Evolutionary conservation across 768 basidiomycete genomes (phyloP), one percentile per base, ranked within the genome.

Genomic region (Leccinum subgranulosum): DNA sequence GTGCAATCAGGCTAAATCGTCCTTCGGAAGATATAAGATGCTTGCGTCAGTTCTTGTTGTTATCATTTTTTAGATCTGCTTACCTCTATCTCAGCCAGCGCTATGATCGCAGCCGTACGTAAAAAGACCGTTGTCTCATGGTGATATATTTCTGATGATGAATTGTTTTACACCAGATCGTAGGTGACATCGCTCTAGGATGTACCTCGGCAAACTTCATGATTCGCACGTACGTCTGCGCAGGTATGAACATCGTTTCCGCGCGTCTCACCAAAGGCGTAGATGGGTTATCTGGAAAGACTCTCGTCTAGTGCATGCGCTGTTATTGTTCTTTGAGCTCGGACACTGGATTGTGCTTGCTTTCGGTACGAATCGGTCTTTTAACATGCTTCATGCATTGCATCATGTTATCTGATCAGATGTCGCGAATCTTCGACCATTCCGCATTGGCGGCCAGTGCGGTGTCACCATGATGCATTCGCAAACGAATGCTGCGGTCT

Each of bases 221-320:
- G 62, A 58, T 73, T 52, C 66, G 71, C 52, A 63, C 65, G 71
- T 71, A 53, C 54, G 69, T 53, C 31, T 7, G 8, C 11, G 31
- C 31, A 33, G 47, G 3, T 7, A 0, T n/a, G 5, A 39, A 25
- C 17, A 1, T 39, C 10, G 7, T 2, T 9, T 21, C 11, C 27
- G 46, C 8, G 11, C 1, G 5, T 49, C 45, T 60, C 36, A 52
- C 49, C 17, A 55, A 14, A 12, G 34, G 8, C 15, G 10, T 41
- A 72, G 70, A 57, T 70, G 70, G 68, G 49, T 66, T 29, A 61
- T 70, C 45, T 70, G 70, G 69, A 70, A 51, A 41, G 53, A 47
- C 10, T 58, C 62, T 3, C 51, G 43, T 36, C 33, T 41, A 3
- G 61, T 72, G n/a, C 59, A 66, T 29, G 1, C 25, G 4, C 14